A percentile compares a stretch with the other conserved stretches of the same genome.
phyloP scores from a whole-genome alignment of 345 rosid species.

The Raphanus sativus region DNA sequence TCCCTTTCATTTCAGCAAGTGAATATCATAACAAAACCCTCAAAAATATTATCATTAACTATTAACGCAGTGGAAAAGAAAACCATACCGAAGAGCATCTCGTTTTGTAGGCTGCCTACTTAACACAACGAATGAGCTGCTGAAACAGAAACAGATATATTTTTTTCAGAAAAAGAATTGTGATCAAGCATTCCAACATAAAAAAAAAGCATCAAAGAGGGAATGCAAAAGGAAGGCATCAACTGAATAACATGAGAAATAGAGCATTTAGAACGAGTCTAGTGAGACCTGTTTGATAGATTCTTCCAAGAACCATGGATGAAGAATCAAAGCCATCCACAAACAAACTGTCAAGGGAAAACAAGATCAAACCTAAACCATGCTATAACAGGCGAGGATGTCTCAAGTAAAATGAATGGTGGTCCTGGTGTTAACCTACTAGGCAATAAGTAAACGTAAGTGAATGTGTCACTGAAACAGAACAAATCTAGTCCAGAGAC shows the following conservation, averaged over 20 bases:
- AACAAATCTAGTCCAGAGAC: constrained; percentile 8
- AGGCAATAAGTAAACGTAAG: constrained; percentile 3
- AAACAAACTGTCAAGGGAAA: constrained; percentile 20
- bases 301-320: constrained; percentile 9
- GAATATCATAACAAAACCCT: no score
- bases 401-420: background rate
- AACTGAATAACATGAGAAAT: background rate
- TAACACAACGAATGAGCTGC: background rate
- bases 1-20: no score
- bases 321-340: background rate
- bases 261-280: background rate
- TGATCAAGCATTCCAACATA: background rate
- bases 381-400: constrained; percentile 4
- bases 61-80: background rate
- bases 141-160: background rate
- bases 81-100: background rate
- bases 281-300: background rate
- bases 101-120: background rate
- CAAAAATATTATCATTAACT: background rate
- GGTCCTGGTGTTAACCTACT: background rate
- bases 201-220: background rate
- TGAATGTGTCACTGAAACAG: background rate
- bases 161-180: background rate
- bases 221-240: background rate
- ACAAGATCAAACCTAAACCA: constrained; percentile 19